Percentiles rank a stretch among this genome's conserved stretches.
These are phyloP conservation scores for Verticillium albo-atrum DNA, from an alignment of 2,329 filamentous ascomycete genomes.

Conservation along the genomic window DNA sequence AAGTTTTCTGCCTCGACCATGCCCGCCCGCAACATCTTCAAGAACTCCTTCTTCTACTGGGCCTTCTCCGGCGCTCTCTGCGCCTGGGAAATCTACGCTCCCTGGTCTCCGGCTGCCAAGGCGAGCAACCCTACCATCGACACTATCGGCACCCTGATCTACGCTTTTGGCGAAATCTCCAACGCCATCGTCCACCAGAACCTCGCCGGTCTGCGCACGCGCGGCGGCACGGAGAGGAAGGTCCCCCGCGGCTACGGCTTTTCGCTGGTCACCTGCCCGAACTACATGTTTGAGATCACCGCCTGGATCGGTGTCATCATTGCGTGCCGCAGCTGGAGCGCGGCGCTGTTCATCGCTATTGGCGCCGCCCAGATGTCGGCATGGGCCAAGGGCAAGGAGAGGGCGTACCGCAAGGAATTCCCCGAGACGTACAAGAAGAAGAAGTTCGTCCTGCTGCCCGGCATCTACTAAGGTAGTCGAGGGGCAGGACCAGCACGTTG, in stretches of 20 bases:
- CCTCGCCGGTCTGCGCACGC: conserved; percentile 70
- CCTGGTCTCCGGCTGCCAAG: conserved; percentile 62
- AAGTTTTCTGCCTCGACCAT: conserved; percentile 94
- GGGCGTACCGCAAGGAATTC: conserved; percentile 83
- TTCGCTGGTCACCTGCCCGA: conserved; percentile 84
- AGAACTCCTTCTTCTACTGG: conserved; percentile 97
- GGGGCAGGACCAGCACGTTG: background rate
- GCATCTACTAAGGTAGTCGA: conserved; percentile 52
- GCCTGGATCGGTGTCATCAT: conserved; percentile 82
- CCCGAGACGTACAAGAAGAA: conserved; percentile 95
- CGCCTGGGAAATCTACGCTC: conserved; percentile 80
- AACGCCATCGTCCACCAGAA: conserved; percentile 80
- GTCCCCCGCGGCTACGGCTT: conserved; percentile 87
- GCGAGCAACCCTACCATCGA: conserved; percentile 46
- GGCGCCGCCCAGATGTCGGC: conserved; percentile 74
- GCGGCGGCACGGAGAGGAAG: conserved; percentile 78
- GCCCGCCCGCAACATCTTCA: conserved; percentile 86
- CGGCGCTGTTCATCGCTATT: conserved; percentile 69
- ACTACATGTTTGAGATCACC: conserved; percentile 91
- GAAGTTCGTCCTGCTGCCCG: conserved; percentile 77
- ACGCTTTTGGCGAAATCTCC: conserved; percentile 69
- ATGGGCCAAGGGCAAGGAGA: conserved; percentile 93
- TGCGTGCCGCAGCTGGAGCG: conserved; percentile 73
- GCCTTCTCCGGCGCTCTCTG: conserved; percentile 72
- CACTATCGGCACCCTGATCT: conserved; percentile 67